Evolutionary conservation across 2,329 filamentous ascomycete genomes (phyloP).

Genomic region (Claviceps humidiphila): DNA sequence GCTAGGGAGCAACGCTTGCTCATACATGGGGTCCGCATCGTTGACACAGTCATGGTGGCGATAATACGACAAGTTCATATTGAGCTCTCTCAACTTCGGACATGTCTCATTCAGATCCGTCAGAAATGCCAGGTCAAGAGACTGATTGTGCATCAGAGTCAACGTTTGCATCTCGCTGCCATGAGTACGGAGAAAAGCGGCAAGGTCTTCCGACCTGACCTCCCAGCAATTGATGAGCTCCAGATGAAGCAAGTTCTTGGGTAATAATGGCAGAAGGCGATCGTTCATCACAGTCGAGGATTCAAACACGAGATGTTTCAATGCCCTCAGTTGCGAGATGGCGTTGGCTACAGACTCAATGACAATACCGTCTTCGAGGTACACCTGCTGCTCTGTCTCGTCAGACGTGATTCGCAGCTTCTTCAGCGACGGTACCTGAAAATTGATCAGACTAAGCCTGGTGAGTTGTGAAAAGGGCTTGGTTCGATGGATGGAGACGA

Average conservation of each 20-base stretch:
- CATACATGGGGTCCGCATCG: constrained; percentile 64
- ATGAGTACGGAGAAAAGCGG: constrained; percentile 50
- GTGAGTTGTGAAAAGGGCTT: constrained; percentile 43
- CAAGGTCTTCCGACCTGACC: constrained; percentile 53
- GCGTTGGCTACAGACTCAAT: constrained; percentile 21
- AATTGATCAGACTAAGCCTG: constrained; percentile 49
- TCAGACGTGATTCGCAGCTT: constrained; percentile 23
- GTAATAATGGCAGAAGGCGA: constrained; percentile 54
- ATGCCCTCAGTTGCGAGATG: constrained; percentile 37
- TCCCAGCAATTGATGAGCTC: constrained; percentile 70
- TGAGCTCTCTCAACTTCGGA: constrained; percentile 55
- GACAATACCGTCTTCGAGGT: constrained; percentile 30
- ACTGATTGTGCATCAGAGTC: constrained; percentile 64
- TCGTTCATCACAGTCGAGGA: constrained; percentile 61
- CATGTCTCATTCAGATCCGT: constrained; percentile 52
- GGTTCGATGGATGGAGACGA: constrained; percentile 39
- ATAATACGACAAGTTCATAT: constrained; percentile 69
- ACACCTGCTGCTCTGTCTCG: constrained; percentile 16
- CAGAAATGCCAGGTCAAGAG: constrained; percentile 64
- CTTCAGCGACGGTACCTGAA: constrained; percentile 39
- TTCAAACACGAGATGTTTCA: constrained; percentile 60
- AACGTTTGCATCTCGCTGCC: constrained; percentile 56
- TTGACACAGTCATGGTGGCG: constrained; percentile 53
- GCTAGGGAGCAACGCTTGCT: constrained; percentile 46
- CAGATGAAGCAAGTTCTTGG: constrained; percentile 50